Percentiles rank a stretch among this genome's conserved stretches.
Evolutionary conservation across 306 rosid species (phyloP).

Genomic region (Carpinus fangiana): DNA sequence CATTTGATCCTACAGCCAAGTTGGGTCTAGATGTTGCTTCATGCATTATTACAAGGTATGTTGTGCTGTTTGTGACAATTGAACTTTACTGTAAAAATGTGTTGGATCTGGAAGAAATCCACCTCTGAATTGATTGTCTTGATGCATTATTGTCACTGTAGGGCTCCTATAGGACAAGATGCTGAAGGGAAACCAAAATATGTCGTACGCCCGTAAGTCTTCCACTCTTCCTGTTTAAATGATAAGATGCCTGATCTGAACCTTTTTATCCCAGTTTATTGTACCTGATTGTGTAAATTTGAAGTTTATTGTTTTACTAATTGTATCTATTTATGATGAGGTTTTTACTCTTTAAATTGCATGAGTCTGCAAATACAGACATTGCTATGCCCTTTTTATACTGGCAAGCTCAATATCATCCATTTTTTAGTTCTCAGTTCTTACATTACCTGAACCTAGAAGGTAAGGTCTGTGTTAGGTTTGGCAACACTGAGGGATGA

Average conservation of each 20-base stretch:
- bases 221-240: conserved; percentile 39
- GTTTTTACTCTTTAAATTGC: background rate
- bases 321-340: background rate
- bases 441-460: background rate
- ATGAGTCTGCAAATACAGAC: background rate
- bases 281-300: background rate
- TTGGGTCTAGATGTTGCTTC: conserved; percentile 88
- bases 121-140: conserved; percentile 7
- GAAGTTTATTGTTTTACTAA: background rate
- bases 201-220: conserved; percentile 86
- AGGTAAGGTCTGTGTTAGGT: background rate
- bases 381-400: background rate
- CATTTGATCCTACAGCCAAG: conserved; percentile 69
- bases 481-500: background rate
- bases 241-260: conserved; percentile 19
- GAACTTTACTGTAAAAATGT: background rate
- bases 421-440: background rate
- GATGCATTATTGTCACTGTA: conserved; percentile 30
- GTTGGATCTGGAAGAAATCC: conserved; percentile 4
- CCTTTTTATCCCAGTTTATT: conserved; percentile 4
- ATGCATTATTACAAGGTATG: conserved; percentile 78
- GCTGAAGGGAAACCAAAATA: conserved; percentile 79
- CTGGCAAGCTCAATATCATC: background rate
- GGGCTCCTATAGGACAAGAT: conserved; percentile 80
- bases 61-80: conserved; percentile 11